Base-by-base conservation (phyloP, 805 yeast genomes). In the Cyberlindnera bimundalis region DNA sequence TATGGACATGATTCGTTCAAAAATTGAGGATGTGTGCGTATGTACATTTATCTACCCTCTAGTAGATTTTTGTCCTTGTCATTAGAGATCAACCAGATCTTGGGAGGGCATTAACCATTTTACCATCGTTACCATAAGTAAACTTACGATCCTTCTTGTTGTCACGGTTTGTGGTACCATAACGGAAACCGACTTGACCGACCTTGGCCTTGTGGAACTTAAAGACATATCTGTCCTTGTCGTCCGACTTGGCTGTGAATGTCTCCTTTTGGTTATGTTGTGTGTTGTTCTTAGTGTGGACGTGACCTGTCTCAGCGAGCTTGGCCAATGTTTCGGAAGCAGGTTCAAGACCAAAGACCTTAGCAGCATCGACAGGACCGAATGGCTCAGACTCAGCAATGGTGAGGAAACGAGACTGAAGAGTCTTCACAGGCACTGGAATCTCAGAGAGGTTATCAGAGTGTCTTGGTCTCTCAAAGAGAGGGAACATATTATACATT, bases 361-460 rank as follows among this genome's bases (percentile, higher is more conserved):
- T 70, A 36, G 99, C 96, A 12, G 99, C 97, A 59, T 93, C 98
- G 6, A 89, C 74, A 5, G 97, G 96, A 6, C 96, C 96, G 60
- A 91, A 90, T 9, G 96, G 96, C 67, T 89, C 95, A 20, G 89
- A 81, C 66, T 91, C 99, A 9, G 96, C 91, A 60, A 91, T 81
- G 11, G 95, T 84, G 59, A 87, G 65, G 69, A 90, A 90, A 50
- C 91, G 73, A 49, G 95, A 87, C 48, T 79, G 79, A 48, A 82
- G 70, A 3, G 96, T 84, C 64, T 83, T 86, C 50, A 79, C 75
- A 24, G 96, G 96, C 37, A 85, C 79, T 25, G 96, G 96, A 69
- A 90, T 86, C 70, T 91, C 96, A n/a, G 96, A 84, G 58, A 89
- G 70, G 59, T 88, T 85, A 58, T 90, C 96, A 9, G 79, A 58